Percentiles rank a stretch among this genome's conserved stretches.
These are phyloP conservation scores for Flaveria robusta DNA, from an alignment of 129 eudicot species.

Conservation along the genomic window DNA sequence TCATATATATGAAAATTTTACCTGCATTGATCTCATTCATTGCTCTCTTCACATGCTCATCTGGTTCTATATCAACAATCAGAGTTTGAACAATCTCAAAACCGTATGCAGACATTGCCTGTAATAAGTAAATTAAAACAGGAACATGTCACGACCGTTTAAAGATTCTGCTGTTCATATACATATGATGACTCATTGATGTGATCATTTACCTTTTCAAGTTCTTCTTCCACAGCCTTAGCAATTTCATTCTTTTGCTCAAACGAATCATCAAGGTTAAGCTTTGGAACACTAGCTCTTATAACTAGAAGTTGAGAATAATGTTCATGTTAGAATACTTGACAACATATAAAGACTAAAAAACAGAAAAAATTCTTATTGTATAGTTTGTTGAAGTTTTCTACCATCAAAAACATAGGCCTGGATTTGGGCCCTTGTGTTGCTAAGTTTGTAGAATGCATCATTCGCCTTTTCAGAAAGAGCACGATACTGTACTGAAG, in stretches of 20 bases:
- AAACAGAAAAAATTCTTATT: not conserved
- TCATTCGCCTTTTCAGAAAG: conserved; percentile 77
- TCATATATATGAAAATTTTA: conserved; percentile 24
- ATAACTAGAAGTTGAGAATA: conserved; percentile 52
- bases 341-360: not conserved
- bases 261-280: conserved; percentile 73
- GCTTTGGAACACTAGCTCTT: conserved; percentile 86
- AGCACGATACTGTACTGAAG: conserved; percentile 87
- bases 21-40: conserved; percentile 99
- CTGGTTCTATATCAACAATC: conserved; percentile 89
- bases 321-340: not conserved
- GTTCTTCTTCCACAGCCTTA: conserved; percentile 83
- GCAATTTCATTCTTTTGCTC: conserved; percentile 96
- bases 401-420: conserved; percentile 94
- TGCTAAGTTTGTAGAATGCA: conserved; percentile 81
- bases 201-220: conserved; percentile 58
- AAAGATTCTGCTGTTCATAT: not conserved
- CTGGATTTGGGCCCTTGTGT: conserved; percentile 82
- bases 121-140: conserved; percentile 27
- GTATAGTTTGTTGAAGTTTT: not conserved
- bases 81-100: conserved; percentile 87
- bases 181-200: not conserved
- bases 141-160: conserved; percentile 14
- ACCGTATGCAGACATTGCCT: conserved; percentile 97
- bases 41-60: conserved; percentile 92